Conservation (phyloP, 1,139 yeast species). For the Ogataea hybrid region DNA sequence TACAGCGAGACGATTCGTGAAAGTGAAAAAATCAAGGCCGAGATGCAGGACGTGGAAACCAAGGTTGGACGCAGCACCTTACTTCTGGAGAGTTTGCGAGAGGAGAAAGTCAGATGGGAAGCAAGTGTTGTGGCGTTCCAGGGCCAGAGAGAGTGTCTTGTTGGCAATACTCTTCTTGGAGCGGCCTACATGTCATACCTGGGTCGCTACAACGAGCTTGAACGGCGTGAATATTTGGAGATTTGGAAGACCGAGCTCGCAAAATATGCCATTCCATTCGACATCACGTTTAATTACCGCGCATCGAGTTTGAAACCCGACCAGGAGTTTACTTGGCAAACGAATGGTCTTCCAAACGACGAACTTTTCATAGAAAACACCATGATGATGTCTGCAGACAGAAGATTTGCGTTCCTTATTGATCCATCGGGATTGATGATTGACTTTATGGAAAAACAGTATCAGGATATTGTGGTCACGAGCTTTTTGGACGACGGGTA, state of each 20-base stretch:
- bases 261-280: constrained; percentile 41
- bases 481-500: constrained; percentile 76
- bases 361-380: constrained; percentile 63
- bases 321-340: constrained; percentile 51
- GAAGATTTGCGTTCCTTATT: constrained; percentile 56
- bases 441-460: constrained; percentile 39
- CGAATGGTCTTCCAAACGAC: constrained; percentile 54
- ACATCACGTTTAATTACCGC: constrained; percentile 36
- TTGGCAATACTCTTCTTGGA: constrained; percentile 65
- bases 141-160: constrained; percentile 43
- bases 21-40: constrained; percentile 69
- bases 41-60: constrained; percentile 60
- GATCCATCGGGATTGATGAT: constrained; percentile 65
- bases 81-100: constrained; percentile 60
- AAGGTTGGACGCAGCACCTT: constrained; percentile 64
- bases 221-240: constrained; percentile 39
- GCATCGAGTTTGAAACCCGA: constrained; percentile 41
- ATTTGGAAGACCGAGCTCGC: constrained; percentile 44
- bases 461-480: constrained; percentile 49
- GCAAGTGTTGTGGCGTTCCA: constrained; percentile 51
- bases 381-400: constrained; percentile 42
- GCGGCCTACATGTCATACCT: constrained; percentile 63
- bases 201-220: constrained; percentile 58
- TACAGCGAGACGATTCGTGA: constrained; percentile 78
- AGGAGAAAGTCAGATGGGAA: constrained; percentile 80